A percentile compares a stretch with the other conserved stretches of the same genome.
Evolutionary conservation across 2,329 filamentous ascomycete species (phyloP).

Genomic region (Talaromyces sp.): DNA sequence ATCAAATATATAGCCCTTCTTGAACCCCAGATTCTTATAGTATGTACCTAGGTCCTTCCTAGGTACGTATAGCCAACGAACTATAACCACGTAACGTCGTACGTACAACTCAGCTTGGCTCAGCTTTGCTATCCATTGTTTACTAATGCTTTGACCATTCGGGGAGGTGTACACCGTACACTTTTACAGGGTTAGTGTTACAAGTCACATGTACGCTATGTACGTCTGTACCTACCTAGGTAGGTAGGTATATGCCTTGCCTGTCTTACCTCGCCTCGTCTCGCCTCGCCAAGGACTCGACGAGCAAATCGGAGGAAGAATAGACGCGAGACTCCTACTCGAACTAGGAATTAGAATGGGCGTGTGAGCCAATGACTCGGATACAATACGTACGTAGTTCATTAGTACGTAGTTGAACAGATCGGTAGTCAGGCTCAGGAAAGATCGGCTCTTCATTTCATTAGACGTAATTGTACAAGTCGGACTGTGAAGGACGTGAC

Average conservation of each 20-base stretch:
- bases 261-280: neutral
- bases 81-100: neutral
- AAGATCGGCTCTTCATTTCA: neutral
- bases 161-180: neutral
- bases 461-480: neutral
- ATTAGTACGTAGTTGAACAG: too few relatives aligned
- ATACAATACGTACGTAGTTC: neutral
- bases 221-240: slow-evolving; percentile 3
- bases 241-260: neutral
- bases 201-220: neutral
- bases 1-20: neutral
- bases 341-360: neutral
- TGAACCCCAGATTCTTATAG: neutral
- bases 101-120: neutral
- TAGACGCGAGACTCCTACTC: neutral
- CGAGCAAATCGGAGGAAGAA: neutral
- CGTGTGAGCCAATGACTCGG: neutral
- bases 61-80: neutral
- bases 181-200: neutral
- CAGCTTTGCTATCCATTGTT: too few relatives aligned
- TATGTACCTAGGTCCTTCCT: neutral
- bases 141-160: too few relatives aligned
- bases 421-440: neutral
- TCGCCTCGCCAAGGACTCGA: neutral
- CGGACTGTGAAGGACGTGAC: neutral